These are phyloP conservation scores for Ploettnerulaceae sp. DNA, from an alignment of 2,329 filamentous ascomycete species.

Conservation along the genomic window DNA sequence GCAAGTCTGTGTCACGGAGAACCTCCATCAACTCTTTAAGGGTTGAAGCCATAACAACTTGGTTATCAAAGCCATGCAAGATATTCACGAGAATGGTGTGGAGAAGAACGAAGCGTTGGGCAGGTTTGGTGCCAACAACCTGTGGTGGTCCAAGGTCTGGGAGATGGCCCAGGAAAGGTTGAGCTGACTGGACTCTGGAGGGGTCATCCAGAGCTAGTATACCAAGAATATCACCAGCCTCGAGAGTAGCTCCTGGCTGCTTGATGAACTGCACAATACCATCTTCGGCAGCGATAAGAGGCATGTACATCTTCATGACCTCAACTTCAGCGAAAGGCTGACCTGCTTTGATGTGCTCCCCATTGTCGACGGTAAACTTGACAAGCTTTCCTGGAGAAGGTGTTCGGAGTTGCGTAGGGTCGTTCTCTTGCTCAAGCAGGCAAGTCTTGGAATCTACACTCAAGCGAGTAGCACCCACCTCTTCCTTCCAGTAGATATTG, in stretches of 20 bases:
- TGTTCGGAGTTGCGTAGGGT: slow-evolving; percentile 92
- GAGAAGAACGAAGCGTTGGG: slow-evolving; percentile 77
- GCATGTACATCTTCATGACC: slow-evolving; percentile 99
- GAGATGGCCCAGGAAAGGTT: slow-evolving; percentile 87
- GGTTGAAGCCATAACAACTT: slow-evolving; percentile 85
- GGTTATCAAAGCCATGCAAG: slow-evolving; percentile 91
- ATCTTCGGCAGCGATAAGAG: slow-evolving; percentile 87
- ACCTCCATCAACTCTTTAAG: slow-evolving; percentile 88
- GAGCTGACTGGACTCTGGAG: slow-evolving; percentile 91
- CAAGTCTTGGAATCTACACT: slow-evolving; percentile 98
- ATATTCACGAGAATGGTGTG: slow-evolving; percentile 81
- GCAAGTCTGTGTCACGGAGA: slow-evolving; percentile 81
- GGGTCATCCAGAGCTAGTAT: slow-evolving; percentile 94
- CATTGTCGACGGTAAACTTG: slow-evolving; percentile 95
- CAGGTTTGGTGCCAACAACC: slow-evolving; percentile 83
- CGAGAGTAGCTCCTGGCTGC: slow-evolving; percentile 94
- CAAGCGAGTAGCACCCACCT: slow-evolving; percentile 89
- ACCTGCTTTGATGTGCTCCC: slow-evolving; percentile 85
- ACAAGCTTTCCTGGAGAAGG: slow-evolving; percentile 96
- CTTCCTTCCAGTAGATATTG: slow-evolving; percentile 99
- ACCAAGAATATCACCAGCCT: slow-evolving; percentile 97
- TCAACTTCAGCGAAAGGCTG: slow-evolving; percentile 96
- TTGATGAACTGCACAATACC: slow-evolving; percentile 98
- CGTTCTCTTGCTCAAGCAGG: slow-evolving; percentile 96
- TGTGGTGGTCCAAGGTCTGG: slow-evolving; percentile 82